A percentile compares a stretch with the other conserved stretches of the same genome.
phyloP scores from a whole-genome alignment of 164 flowering plant species.

The Warburgia ugandensis region DNA sequence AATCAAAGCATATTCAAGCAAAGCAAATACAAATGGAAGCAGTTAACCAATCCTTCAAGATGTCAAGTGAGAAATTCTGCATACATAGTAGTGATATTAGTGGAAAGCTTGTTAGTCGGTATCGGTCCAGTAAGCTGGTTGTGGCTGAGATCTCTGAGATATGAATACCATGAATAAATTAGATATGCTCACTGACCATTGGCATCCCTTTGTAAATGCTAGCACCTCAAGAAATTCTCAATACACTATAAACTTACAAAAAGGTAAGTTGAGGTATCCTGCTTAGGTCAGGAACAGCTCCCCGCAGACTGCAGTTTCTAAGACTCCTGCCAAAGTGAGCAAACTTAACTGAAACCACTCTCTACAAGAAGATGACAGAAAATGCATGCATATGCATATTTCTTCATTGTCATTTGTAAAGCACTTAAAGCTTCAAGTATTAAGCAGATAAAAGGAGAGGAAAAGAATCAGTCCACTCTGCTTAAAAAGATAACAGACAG shows the following conservation, averaged over 20 bases:
- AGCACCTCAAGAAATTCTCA: background rate
- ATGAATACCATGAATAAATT: constrained; percentile 1
- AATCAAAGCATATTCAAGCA: background rate
- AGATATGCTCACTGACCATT: background rate
- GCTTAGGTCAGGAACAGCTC: constrained; percentile 70
- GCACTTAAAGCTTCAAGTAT: too few relatives aligned
- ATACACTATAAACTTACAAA: constrained; percentile 42
- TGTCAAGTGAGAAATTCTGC: constrained; percentile 7
- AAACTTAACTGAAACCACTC: background rate
- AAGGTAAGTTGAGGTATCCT: constrained; percentile 40
- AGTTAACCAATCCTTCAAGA: too few relatives aligned
- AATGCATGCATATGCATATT: too few relatives aligned
- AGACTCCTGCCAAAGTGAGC: constrained; percentile 51
- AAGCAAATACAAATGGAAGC: constrained; percentile 1
- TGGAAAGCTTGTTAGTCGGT: constrained; percentile 52
- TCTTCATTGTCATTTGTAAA: too few relatives aligned
- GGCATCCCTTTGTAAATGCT: background rate
- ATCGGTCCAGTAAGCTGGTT: constrained; percentile 61
- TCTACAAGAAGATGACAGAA: background rate
- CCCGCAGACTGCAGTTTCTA: constrained; percentile 76
- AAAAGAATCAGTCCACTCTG: too few relatives aligned
- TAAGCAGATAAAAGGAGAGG: too few relatives aligned
- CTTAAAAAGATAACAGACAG: too few relatives aligned
- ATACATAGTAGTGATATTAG: constrained; percentile 70
- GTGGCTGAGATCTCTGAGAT: constrained; percentile 73